These are phyloP conservation scores for Dissoconium aciculare DNA, from an alignment of 2,329 filamentous ascomycete genomes.

Conservation along the genomic window DNA sequence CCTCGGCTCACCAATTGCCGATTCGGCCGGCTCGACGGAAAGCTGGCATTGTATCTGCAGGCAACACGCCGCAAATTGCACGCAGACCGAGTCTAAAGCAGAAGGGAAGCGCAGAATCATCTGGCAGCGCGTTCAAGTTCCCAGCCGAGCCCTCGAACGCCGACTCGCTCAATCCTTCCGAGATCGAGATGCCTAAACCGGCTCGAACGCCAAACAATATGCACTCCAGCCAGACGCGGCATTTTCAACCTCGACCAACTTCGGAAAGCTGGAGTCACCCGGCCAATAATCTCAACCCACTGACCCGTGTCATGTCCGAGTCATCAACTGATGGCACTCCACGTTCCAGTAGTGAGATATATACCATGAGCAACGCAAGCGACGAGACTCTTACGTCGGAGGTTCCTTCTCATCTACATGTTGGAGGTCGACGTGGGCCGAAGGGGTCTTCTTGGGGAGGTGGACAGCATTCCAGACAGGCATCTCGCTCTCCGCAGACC, in stretches of 20 bases:
- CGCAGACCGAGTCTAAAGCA: constrained; percentile 11
- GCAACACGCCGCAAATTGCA: constrained; percentile 18
- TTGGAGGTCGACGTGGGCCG: too few relatives aligned
- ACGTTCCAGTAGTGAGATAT: constrained; percentile 86
- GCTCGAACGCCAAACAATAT: constrained; percentile 18
- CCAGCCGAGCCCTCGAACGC: constrained; percentile 9
- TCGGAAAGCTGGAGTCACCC: constrained; percentile 18
- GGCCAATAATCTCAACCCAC: constrained; percentile 42
- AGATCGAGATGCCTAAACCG: constrained; percentile 14
- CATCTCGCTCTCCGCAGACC: constrained; percentile 16
- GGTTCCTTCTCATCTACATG: constrained; percentile 37
- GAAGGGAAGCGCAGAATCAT: constrained; percentile 6
- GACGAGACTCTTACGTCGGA: constrained; percentile 87
- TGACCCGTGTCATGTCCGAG: constrained; percentile 58
- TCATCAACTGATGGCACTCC: constrained; percentile 66
- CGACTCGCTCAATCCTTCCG: constrained; percentile 19
- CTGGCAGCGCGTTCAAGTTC: constrained; percentile 18
- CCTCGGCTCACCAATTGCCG: constrained; percentile 7
- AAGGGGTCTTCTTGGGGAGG: too few relatives aligned
- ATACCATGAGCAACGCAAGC: constrained; percentile 87
- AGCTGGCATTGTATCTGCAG: constrained; percentile 19
- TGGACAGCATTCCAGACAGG: too few relatives aligned
- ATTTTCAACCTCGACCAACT: constrained; percentile 19
- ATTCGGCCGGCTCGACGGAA: constrained; percentile 14
- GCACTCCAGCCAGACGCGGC: constrained; percentile 23